Evolutionary conservation across 2,329 filamentous ascomycete genomes (phyloP), one percentile per base, ranked within the genome.

Genomic region (Colletotrichum zoysiae): DNA sequence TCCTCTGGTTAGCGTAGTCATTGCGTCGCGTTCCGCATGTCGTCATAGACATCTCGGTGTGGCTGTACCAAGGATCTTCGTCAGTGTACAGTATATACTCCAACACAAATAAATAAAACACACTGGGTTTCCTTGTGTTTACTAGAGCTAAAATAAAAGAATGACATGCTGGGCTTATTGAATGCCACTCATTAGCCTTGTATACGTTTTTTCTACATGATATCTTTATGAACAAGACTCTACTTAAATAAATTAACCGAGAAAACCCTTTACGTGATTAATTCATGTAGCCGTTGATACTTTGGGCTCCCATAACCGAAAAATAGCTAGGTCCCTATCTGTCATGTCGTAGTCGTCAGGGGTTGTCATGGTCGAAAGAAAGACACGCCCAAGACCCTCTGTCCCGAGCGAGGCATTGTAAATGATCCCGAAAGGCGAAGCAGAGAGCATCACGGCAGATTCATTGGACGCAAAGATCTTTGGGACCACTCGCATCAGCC

Each of bases 401-500:
- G 55, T 70, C 1, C 16, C 62, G 2, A 51, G 57, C 2, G 68
- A 11, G 18, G 50, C 57, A n/a, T 68, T 71, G 6, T 71, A 71
- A 11, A 71, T 23, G 11, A 71, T 63, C 1, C 57, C 56, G 0
- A 68, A 14, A 7, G 65, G 46, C 6, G 68, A 71, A 16, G 48
- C 50, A 18, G 68, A 58, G 14, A 71, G 40, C 40, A 69, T 51
- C 0, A 33, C 51, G 4, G 11, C 18, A 6, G 35, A 38, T 9
- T 51, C 9, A 2, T 23, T 58, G 23, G 20, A 23, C 7, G 44
- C 33, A 12, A 71, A 18, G 0, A 57, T 16, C 9, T n/a, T n/a
- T 11, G 65, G 50, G 1, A 35, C 57, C 5, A 57, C 6, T 16
- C 50, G 42, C 40, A 71, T 50, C 14, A 71, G 33, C 50, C 65